Conservation (phyloP, 1,139 yeast species). For the Yarrowia galli region DNA sequence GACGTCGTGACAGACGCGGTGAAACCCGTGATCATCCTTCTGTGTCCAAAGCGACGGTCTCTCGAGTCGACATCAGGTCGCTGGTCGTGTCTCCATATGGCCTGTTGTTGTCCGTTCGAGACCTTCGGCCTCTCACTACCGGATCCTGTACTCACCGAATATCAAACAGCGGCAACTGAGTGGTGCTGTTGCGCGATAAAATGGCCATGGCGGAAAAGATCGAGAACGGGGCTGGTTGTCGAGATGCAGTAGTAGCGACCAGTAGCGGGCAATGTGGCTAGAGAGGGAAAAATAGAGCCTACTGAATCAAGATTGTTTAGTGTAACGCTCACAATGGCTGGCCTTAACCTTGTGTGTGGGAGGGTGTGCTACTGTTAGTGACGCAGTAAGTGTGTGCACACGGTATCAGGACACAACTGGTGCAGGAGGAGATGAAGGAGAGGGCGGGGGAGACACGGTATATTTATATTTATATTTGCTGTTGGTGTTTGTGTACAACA, state of each 20-base stretch:
- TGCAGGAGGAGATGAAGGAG: background rate
- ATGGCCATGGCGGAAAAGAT: conserved; percentile 20
- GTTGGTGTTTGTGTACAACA: too few relatives aligned
- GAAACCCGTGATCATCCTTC: too few relatives aligned
- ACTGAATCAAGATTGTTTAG: conserved; percentile 4
- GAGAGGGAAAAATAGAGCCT: background rate
- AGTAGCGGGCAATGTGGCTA: background rate
- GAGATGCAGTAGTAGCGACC: too few relatives aligned
- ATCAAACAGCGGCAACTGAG: conserved; percentile 35
- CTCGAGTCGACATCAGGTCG: too few relatives aligned
- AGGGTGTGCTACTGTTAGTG: too few relatives aligned
- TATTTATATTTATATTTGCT: background rate
- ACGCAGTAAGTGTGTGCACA: too few relatives aligned
- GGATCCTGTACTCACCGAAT: conserved; percentile 19
- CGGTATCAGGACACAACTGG: too few relatives aligned
- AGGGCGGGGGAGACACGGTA: too few relatives aligned
- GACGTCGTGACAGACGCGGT: too few relatives aligned
- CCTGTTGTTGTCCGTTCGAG: too few relatives aligned
- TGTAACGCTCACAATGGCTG: conserved; percentile 19
- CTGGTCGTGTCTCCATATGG: too few relatives aligned
- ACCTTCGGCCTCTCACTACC: background rate
- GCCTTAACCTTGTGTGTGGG: conserved; percentile 20
- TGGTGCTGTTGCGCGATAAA: conserved; percentile 31
- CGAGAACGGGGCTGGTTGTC: background rate
- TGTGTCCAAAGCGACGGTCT: too few relatives aligned